Evolutionary conservation across 2,329 filamentous ascomycete genomes (phyloP).

Genomic region (Mycocentrospora acerina): DNA sequence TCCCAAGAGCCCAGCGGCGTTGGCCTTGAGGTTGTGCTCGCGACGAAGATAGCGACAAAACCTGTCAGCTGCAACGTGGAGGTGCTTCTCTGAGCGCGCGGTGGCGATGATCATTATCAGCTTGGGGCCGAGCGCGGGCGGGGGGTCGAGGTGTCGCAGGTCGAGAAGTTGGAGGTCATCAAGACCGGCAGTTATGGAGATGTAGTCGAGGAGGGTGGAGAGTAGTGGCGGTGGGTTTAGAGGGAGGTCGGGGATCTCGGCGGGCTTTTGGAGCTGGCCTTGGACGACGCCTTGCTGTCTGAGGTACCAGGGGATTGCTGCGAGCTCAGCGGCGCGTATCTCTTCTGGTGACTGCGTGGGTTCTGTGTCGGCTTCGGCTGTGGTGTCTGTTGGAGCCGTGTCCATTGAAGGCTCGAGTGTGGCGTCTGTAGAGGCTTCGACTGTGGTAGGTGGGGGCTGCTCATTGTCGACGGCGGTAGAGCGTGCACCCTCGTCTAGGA

Average conservation of each 20-base stretch:
- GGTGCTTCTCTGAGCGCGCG: constrained; percentile 86
- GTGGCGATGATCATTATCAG: constrained; percentile 92
- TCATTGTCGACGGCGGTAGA: constrained; percentile 1
- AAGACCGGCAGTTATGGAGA: constrained; percentile 82
- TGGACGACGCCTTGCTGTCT: constrained; percentile 48
- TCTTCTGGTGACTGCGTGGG: constrained; percentile 5
- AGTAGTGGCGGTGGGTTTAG: constrained; percentile 70
- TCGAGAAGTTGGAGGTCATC: constrained; percentile 81
- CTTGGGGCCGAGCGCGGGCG: constrained; percentile 82
- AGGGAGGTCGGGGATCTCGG: constrained; percentile 65
- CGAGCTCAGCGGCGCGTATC: constrained; percentile 6
- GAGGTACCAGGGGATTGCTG: constrained; percentile 77
- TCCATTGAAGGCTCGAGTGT: background rate
- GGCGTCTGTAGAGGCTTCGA: background rate
- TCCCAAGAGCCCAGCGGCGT: constrained; percentile 85
- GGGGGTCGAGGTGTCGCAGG: constrained; percentile 79
- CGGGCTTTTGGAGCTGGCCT: constrained; percentile 50
- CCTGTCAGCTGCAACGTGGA: constrained; percentile 88
- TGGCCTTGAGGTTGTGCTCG: constrained; percentile 69
- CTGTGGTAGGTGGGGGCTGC: background rate
- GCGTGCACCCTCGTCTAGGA: constrained; percentile 5
- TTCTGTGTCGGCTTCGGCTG: constrained; percentile 3
- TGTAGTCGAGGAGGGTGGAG: constrained; percentile 70
- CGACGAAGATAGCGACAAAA: constrained; percentile 82
- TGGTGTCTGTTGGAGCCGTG: background rate